Conservation (phyloP, 345 rosid genomes). For the Gynandropsis gynandra region DNA sequence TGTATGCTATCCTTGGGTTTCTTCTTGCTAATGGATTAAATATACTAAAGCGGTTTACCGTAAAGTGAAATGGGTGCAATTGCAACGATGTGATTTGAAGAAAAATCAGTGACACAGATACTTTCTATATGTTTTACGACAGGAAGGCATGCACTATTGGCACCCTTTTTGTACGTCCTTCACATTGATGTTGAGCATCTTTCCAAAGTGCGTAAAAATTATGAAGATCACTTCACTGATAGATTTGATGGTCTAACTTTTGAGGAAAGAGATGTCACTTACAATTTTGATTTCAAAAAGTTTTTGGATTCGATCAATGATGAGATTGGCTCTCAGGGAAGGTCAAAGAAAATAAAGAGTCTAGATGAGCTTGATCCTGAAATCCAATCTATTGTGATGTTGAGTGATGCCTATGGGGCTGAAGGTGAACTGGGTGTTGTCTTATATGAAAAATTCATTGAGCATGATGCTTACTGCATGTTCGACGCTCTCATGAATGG, state of each 20-base stretch:
- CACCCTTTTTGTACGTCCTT: conserved; percentile 88
- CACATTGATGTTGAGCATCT: too few species aligned
- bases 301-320: conserved; percentile 56
- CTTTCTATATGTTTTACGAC: conserved; percentile 13
- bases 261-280: conserved; percentile 61
- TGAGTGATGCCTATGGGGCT: conserved; percentile 91
- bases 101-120: neutral
- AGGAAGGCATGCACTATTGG: conserved; percentile 99
- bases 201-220: too few species aligned
- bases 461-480: too few species aligned
- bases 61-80: neutral
- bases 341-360: too few species aligned
- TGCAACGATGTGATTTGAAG: neutral
- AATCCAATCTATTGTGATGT: conserved; percentile 49
- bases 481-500: conserved; percentile 92
- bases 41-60: too few species aligned
- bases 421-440: conserved; percentile 97
- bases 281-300: conserved; percentile 76
- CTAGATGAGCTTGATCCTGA: too few species aligned
- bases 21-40: neutral
- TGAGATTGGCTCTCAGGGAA: too few species aligned
- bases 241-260: conserved; percentile 76
- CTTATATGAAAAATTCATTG: conserved; percentile 92
- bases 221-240: conserved; percentile 77
- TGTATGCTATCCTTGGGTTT: neutral